Evolutionary conservation across 768 basidiomycete genomes (phyloP), one percentile per base, ranked within the genome.

Genomic region (Naematelia encephala): DNA sequence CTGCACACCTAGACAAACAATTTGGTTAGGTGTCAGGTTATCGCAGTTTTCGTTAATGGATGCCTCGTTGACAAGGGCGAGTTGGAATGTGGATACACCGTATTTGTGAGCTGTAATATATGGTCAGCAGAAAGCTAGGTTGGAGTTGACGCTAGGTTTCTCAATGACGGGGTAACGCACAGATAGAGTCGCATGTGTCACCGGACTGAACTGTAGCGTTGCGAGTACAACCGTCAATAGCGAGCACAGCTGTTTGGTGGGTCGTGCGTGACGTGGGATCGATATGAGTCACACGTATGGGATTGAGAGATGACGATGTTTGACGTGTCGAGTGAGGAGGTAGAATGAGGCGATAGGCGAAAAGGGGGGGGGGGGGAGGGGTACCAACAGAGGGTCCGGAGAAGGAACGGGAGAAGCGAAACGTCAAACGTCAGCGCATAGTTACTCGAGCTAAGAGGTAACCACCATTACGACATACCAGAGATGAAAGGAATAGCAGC

Each of bases 141-240:
- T n/a, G n/a, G n/a, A n/a, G n/a, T n/a, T n/a, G n/a, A n/a, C n/a
- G n/a, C n/a, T n/a, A n/a, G 34, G 34, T 39, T 39, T 8, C 8
- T 39, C 34, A 13, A 45, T 30, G 23, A n/a, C 16, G 49, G 16
- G 19, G 57, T 28, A 27, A 68, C 75, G 61, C 49, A 74, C 73
- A 87, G 74, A 89, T 89, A 56, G 60, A 67, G 75, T 88, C 87
- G 72, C 88, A 89, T 58, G 81, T 82, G 69, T 88, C 85, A 29
- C 83, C 84, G 4, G 70, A 66, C 59, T 77, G 66, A 54, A 89
- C 81, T 52, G 82, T 86, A 71, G 85, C 85, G 19, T 72, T 80
- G 63, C 88, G 84, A n/a, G 81, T 78, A 72, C 88, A 88, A 45
- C 77, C 67, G 51, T 71, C 64, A 60, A 66, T 66, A 54, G 73